Base-by-base conservation (phyloP, 1,139 yeast genomes). In the Hansenula sp. region DNA sequence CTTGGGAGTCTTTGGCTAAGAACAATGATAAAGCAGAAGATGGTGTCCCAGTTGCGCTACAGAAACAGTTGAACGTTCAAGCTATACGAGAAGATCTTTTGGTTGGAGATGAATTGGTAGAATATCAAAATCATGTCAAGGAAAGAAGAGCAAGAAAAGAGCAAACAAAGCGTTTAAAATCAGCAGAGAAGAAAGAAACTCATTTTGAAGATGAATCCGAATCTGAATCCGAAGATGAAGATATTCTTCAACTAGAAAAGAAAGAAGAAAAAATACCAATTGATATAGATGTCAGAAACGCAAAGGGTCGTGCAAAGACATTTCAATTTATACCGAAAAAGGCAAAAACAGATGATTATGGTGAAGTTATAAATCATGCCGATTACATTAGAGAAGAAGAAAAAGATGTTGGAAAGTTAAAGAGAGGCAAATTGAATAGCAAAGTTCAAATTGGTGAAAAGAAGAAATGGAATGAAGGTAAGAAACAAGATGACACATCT, bases 311-410 rank as follows among this genome's bases (percentile, higher is more conserved):
- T 48, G 81, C 83, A 42, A 79, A 82, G 35, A 82, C 84, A 85
- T 90, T 89, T 54, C 97, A 96, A 10, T 80, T 71, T 51, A 66
- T 74, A 11, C 73, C 75, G 2, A 69, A 71, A 22, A 76, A 78
- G 47, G 69, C 73, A 22, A 77, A 82, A 48, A 68, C 72, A 36
- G 97, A 92, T 57, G 97, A 90, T 53, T 92, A 90, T 58, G 97
- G 97, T 21, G 82, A 79, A 44, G 64, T 81, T 1, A 77, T 86
- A 27, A 76, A 79, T 43, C 67, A 68, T 32, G 77, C 80, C 32
- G 86, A 84, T 51, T 87, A 82, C 55, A 74, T 75, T 42, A 73
- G 72, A 48, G 78, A 75, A 27, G 87, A 82, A 37, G 80, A 77
- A 43, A 58, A 55, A 34, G 52, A 52, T 34, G 50, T 48, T 17